Conservation (phyloP, 192 early-diverging fungal species). For the Obelidium mucronatum region DNA sequence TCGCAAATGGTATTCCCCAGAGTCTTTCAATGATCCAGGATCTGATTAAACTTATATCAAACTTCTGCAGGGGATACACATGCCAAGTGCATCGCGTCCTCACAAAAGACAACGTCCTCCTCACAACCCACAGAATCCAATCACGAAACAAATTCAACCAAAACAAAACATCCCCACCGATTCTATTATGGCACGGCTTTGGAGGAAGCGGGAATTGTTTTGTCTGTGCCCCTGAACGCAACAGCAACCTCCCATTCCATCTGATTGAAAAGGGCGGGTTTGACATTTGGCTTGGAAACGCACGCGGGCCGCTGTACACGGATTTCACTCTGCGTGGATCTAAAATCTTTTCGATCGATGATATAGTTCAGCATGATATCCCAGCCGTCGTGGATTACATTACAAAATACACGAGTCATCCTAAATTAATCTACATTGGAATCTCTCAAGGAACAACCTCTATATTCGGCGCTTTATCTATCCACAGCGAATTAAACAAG, state of each 20-base stretch:
- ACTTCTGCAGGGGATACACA: constrained; percentile 69
- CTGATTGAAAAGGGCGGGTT: constrained; percentile 75
- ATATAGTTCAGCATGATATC: constrained; percentile 79
- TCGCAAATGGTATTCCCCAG: no score
- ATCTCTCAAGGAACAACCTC: constrained; percentile 89
- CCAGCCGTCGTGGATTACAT: constrained; percentile 81
- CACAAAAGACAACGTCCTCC: constrained; percentile 76
- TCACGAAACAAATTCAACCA: neutral
- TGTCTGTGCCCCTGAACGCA: constrained; percentile 77
- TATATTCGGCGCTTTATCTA: constrained; percentile 78
- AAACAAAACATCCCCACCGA: constrained; percentile 48
- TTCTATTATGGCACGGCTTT: constrained; percentile 87
- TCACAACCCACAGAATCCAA: constrained; percentile 77
- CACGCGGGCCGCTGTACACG: constrained; percentile 88
- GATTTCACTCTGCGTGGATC: constrained; percentile 65
- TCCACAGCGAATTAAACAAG: constrained; percentile 72
- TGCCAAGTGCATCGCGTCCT: constrained; percentile 78
- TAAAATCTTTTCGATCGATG: constrained; percentile 79
- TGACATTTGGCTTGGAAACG: constrained; percentile 90
- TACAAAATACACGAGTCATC: constrained; percentile 68
- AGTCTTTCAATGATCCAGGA: no score
- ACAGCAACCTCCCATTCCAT: constrained; percentile 72
- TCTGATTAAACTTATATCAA: no score
- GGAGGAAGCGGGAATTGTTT: constrained; percentile 86
- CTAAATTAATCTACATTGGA: constrained; percentile 78